phyloP scores from a whole-genome alignment of 2,329 filamentous ascomycete species.

The Pseudogymnoascus destructans region DNA sequence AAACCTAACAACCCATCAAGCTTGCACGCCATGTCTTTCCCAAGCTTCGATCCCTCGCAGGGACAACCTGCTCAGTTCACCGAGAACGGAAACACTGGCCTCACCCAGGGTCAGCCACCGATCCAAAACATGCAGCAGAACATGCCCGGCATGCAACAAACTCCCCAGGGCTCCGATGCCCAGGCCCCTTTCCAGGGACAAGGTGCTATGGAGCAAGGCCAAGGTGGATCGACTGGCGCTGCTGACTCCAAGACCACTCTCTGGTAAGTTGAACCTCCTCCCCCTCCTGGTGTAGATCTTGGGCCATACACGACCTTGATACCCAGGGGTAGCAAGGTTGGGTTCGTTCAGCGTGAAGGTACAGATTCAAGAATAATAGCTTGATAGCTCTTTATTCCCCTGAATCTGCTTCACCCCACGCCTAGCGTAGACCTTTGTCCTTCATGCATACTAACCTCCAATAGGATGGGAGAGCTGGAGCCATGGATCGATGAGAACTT shows the following conservation, averaged over 20 bases:
- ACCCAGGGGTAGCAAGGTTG: constrained; percentile 27
- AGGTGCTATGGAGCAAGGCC: constrained; percentile 22
- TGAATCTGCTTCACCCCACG: background rate
- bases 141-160: background rate
- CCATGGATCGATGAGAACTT: constrained; percentile 99
- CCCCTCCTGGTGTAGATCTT: constrained; percentile 28
- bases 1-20: background rate
- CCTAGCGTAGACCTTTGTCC: background rate
- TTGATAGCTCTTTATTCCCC: background rate
- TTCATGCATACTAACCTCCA: background rate
- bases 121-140: background rate
- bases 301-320: constrained; percentile 40
- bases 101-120: background rate
- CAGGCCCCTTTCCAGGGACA: constrained; percentile 32
- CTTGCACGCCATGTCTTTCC: background rate
- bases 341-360: background rate
- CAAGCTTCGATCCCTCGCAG: background rate
- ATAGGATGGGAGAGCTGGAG: constrained; percentile 97
- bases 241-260: constrained; percentile 42
- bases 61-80: background rate
- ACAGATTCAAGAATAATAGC: background rate
- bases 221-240: constrained; percentile 30
- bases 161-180: background rate
- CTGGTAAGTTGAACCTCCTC: constrained; percentile 31
- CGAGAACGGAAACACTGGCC: background rate